Base-by-base conservation (phyloP, 1,139 yeast species). In the Lizanozyma gosingica region DNA sequence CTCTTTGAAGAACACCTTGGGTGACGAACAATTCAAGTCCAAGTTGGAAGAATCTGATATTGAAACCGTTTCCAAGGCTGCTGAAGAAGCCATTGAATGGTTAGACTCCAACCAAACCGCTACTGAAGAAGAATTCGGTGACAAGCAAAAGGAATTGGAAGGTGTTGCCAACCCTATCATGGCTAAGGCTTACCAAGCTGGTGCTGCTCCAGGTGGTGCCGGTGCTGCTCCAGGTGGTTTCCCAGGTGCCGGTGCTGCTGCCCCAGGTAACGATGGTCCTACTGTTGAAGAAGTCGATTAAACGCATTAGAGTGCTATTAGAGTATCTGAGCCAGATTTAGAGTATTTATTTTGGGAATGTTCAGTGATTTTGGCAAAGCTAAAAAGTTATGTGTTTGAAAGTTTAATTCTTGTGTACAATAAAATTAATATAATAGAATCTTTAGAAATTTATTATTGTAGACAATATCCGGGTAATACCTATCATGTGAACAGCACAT, bases 251-350 rank as follows among this genome's bases (percentile, higher is more conserved):
- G 84, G 81, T 64, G 83, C 80, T 55, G 78, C 68, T 45, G 66
- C 65, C 41, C 63, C 67, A 46, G 56, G 73, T 53, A 76, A 76
- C 61, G 87, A 81, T 57, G 92, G 92, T 57, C 95, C 95, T 68
- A 84, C 94, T 60, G 95, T 85, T 56, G 95, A 85, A 77, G 95
- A 85, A 76, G 94, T 85, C 64, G 95, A 85, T 71, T 85, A 83
- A 68, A 53, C 57, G 43, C 14, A 16, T 35, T 35, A 35, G 17
- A 16, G 11, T 22, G n/a, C n/a, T n/a, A n/a, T n/a, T n/a, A n/a
- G 37, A 35, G 34, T n/a, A 32, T 40, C 4, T 27, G 17, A 22
- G 29, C 29, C 29, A 22, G 6, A 22, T 22, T 22, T 6, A 22
- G 29, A 22, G 29, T 22, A 22, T 22, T 22, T 22, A 22, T 22